Conservation (phyloP, 1,139 yeast genomes). For the Pichia sp. region DNA sequence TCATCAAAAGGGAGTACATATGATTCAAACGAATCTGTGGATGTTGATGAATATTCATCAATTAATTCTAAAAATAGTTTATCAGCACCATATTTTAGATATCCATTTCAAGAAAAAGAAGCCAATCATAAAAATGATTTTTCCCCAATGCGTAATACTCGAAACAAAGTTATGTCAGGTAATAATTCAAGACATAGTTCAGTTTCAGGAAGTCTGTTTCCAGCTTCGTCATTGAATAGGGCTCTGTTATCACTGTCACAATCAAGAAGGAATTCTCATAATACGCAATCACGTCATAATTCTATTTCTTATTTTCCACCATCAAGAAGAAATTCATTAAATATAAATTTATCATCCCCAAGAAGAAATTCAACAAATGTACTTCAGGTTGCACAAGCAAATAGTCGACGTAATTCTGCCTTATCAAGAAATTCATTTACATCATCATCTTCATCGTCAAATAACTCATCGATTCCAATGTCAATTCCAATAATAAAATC, state of each 20-base stretch:
- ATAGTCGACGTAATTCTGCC: slow-evolving; percentile 18
- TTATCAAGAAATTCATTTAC: slow-evolving; percentile 19
- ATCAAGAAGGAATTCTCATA: slow-evolving; percentile 13
- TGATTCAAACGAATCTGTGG: slow-evolving; percentile 8
- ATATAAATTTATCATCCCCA: slow-evolving; percentile 7
- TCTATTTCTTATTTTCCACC: slow-evolving; percentile 2
- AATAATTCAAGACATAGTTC: slow-evolving; percentile 9
- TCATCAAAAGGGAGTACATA: slow-evolving; percentile 6
- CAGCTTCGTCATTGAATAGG: slow-evolving; percentile 8
- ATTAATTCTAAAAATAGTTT: slow-evolving; percentile 9
- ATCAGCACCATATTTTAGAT: slow-evolving; percentile 40
- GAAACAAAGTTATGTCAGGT: background rate
- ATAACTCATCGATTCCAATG: background rate
- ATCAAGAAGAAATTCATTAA: slow-evolving; percentile 18
- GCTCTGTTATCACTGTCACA: slow-evolving; percentile 14
- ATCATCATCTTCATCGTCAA: slow-evolving; percentile 16
- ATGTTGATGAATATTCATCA: slow-evolving; percentile 6
- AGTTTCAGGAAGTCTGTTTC: slow-evolving; percentile 5
- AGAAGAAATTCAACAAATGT: slow-evolving; percentile 17
- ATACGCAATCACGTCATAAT: slow-evolving; percentile 2
- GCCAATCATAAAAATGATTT: background rate
- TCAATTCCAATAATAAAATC: background rate
- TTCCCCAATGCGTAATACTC: slow-evolving; percentile 5
- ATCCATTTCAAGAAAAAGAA: slow-evolving; percentile 53
- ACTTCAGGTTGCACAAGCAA: slow-evolving; percentile 10